Base-by-base conservation (phyloP, 164 flowering plant species). In the Euptelea pleiosperma region DNA sequence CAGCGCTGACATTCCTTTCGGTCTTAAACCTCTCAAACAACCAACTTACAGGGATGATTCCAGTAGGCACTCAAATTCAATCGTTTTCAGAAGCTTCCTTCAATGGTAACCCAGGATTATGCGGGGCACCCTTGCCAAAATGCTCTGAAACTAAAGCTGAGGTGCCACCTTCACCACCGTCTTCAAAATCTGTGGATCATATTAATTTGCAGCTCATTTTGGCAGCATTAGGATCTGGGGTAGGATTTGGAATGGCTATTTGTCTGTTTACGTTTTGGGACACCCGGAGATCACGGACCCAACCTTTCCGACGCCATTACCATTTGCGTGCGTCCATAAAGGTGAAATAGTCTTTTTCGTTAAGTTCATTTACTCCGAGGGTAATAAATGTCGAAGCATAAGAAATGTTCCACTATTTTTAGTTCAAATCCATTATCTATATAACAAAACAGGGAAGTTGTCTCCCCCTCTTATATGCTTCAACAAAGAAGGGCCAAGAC, bases 171-270 rank as follows among this genome's bases (percentile, higher is more conserved):
- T n/a, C n/a, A n/a, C n/a, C n/a, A n/a, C n/a, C n/a, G n/a, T 18
- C 52, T 14, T 25, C 39, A n/a, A n/a, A n/a, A 14, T 25, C 41
- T 15, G 19, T 22, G 22, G 25, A 29, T 31, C n/a, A n/a, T n/a
- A n/a, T 64, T 35, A 65, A 80, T 57, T 80, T 80, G 82, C 64
- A 66, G 56, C 69, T 70, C 66, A 73, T 76, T 51, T 10, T 68
- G 30, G 46, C 69, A 2, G 88, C 86, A 16, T 1, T 79, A 37
- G 84, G 84, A 4, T 81, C 65, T 52, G 83, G 85, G 7, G 52
- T 55, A 15, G 88, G 85, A 25, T 61, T 72, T 28, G 88, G 67
- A 47, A 40, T 69, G 30, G 36, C 71, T 44, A 18, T 72, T 37
- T 78, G 71, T 0, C 77, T 75, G 1, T 52, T 83, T 7, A 25